Evolutionary conservation across 1,284 basidiomycete genomes (phyloP).

Genomic region (Boletus semigastroideus): DNA sequence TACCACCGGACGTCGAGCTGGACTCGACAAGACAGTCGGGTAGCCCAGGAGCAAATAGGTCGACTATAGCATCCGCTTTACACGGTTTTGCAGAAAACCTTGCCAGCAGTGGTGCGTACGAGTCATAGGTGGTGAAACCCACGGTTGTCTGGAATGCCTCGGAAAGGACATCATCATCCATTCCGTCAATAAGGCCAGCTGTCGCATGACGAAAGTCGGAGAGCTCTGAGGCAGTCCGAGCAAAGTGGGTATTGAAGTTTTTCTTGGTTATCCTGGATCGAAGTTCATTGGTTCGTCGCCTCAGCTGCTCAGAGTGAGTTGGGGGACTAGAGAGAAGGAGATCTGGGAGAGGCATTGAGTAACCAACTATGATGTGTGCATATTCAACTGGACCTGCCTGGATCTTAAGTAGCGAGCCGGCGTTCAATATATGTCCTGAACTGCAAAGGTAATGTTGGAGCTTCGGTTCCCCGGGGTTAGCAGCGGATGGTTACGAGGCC

Average conservation of each 20-base stretch:
- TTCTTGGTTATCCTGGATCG: slow-evolving; percentile 4
- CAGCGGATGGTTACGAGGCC: too few species aligned
- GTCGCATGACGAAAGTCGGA: slow-evolving; percentile 9
- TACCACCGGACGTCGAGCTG: slow-evolving; percentile 21
- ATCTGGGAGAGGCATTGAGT: too few species aligned
- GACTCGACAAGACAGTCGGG: slow-evolving; percentile 16
- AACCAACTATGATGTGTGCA: too few species aligned
- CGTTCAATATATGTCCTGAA: too few species aligned
- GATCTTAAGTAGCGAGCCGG: too few species aligned
- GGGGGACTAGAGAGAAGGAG: not conserved
- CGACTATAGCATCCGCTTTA: not conserved
- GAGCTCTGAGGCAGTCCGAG: slow-evolving; percentile 5
- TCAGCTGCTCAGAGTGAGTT: not conserved
- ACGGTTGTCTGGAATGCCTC: slow-evolving; percentile 6
- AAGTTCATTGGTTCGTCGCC: not conserved
- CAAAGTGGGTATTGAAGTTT: slow-evolving; percentile 13
- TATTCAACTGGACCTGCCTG: too few species aligned
- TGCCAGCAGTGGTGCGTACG: slow-evolving; percentile 14
- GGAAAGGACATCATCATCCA: not conserved
- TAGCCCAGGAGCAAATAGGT: slow-evolving; percentile 23
- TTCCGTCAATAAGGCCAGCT: not conserved
- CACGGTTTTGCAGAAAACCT: slow-evolving; percentile 14
- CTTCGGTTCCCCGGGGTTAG: too few species aligned
- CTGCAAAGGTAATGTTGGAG: too few species aligned
- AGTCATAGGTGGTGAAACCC: slow-evolving; percentile 11